A percentile compares a stretch with the other conserved stretches of the same genome.
Conservation (phyloP, 2,329 filamentous ascomycete species). For the Fusarium paranaense region DNA sequence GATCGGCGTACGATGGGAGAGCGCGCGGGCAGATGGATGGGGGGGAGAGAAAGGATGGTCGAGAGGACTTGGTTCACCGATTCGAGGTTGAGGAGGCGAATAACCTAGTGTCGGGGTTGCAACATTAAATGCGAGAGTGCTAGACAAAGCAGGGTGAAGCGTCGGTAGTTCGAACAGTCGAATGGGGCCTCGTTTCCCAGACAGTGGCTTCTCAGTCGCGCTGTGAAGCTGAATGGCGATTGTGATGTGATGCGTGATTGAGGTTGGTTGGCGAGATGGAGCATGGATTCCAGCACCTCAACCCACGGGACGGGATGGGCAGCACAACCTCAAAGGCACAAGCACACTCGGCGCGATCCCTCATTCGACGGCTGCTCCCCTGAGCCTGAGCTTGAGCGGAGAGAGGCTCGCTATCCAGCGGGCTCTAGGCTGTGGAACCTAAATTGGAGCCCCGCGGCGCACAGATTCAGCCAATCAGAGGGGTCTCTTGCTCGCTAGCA, state of each 20-base stretch:
- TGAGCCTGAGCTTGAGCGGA: conserved; percentile 37
- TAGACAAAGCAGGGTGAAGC: conserved; percentile 6
- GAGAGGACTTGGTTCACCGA: conserved; percentile 27
- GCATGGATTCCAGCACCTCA: conserved; percentile 13
- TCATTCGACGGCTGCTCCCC: conserved; percentile 44
- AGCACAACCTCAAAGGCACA: conserved; percentile 12
- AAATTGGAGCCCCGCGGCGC: conserved; percentile 43
- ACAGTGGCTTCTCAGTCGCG: conserved; percentile 20
- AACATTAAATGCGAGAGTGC: conserved; percentile 23
- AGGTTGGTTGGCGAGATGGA: conserved; percentile 26
- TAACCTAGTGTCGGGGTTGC: conserved; percentile 27
- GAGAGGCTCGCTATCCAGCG: conserved; percentile 28
- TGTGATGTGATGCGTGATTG: conserved; percentile 35
- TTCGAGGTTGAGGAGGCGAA: conserved; percentile 27
- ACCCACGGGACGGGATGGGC: conserved; percentile 28
- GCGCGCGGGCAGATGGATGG: conserved; percentile 11
- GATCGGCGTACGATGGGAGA: conserved; percentile 9
- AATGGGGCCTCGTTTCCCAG: conserved; percentile 15
- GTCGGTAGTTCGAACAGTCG: conserved; percentile 1
- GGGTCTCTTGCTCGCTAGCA: background rate
- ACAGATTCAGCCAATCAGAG: conserved; percentile 30
- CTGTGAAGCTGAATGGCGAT: conserved; percentile 30
- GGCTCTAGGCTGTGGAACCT: conserved; percentile 35
- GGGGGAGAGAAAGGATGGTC: conserved; percentile 19
- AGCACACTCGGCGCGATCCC: conserved; percentile 28